Evolutionary conservation across 2,329 filamentous ascomycete species (phyloP), one percentile per base, ranked within the genome.

Genomic region (Pyrenophora teres): DNA sequence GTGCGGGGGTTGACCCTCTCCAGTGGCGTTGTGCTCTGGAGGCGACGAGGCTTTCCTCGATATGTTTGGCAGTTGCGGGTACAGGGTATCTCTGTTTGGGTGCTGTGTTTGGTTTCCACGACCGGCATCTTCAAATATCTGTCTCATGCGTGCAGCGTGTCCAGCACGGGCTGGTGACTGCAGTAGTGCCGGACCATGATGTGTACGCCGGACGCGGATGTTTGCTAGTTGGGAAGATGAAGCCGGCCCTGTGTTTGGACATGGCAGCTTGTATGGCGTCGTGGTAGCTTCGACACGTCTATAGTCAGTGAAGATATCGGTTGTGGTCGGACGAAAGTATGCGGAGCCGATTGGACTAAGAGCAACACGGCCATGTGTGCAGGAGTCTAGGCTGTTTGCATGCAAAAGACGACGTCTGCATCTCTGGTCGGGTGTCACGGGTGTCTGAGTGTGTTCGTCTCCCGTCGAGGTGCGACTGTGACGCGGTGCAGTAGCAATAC

Each of bases 141-240:
- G 59, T 16, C 54, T 65, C 59, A 72, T 70, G 15, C 65, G 60
- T 13, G 46, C 59, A 3, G 62, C 49, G 51, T 72, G 58, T 4
- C 68, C 64, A n/a, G 55, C 51, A 25, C 69, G 62, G 16, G 69
- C 68, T 18, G 70, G 70, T 3, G 68, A 71, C 25, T 53, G 55
- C 12, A 69, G 43, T 15, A 71, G 40, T 12, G 54, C 39, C 1
- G 56, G 53, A 13, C 43, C 55, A 53, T 61, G 52, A 7, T 60
- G 50, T 6, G 53, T 42, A 1, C 69, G 68, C 21, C 67, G 64
- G 18, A 60, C 44, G 31, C 68, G 52, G n/a, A 65, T 46, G 40
- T 69, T 70, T 13, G 66, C 59, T 35, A 31, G 38, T 18, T 41
- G 46, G 3, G 43, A 35, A 9, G 54, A 46, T 13, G 58, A 59